Conservation (phyloP, 2,329 filamentous ascomycete genomes). For the Aureobasidium subglaciale region DNA sequence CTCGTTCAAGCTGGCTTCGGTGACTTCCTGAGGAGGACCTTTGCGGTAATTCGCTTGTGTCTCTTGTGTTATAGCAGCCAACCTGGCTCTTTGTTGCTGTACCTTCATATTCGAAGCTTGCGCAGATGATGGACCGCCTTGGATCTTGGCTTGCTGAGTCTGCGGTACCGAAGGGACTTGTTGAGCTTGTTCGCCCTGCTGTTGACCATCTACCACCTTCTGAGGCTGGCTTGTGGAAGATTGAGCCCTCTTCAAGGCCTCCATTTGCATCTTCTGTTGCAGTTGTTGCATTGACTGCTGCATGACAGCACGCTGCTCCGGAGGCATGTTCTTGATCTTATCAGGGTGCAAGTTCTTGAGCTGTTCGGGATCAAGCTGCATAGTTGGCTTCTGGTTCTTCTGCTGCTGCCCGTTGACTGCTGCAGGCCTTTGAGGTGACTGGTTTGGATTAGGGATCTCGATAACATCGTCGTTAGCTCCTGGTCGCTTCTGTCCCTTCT, state of each 20-base stretch:
- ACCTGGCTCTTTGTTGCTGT: constrained; percentile 6
- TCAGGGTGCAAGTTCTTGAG: constrained; percentile 18
- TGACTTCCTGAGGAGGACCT: constrained; percentile 22
- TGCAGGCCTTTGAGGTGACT: constrained; percentile 7
- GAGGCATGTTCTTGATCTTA: constrained; percentile 22
- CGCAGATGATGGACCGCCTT: not conserved
- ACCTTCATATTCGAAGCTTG: not conserved
- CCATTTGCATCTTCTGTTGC: constrained; percentile 22
- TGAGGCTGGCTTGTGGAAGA: constrained; percentile 13
- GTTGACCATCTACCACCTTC: not conserved
- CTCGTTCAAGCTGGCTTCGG: constrained; percentile 19
- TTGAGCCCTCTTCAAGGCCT: constrained; percentile 25
- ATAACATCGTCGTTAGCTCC: constrained; percentile 34
- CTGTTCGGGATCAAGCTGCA: constrained; percentile 12
- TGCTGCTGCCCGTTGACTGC: constrained; percentile 12
- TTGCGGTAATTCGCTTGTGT: constrained; percentile 18
- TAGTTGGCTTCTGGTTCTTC: constrained; percentile 17
- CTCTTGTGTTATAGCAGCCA: not conserved
- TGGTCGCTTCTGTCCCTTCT: constrained; percentile 29
- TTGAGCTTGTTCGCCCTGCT: not conserved
- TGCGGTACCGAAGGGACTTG: constrained; percentile 2
- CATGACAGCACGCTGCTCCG: constrained; percentile 17
- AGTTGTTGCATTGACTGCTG: constrained; percentile 21
- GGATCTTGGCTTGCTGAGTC: constrained; percentile 18
- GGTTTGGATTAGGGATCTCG: constrained; percentile 31